phyloP scores from a whole-genome alignment of 805 yeast genomes.

The Kodamaea kaohsiungensis region DNA sequence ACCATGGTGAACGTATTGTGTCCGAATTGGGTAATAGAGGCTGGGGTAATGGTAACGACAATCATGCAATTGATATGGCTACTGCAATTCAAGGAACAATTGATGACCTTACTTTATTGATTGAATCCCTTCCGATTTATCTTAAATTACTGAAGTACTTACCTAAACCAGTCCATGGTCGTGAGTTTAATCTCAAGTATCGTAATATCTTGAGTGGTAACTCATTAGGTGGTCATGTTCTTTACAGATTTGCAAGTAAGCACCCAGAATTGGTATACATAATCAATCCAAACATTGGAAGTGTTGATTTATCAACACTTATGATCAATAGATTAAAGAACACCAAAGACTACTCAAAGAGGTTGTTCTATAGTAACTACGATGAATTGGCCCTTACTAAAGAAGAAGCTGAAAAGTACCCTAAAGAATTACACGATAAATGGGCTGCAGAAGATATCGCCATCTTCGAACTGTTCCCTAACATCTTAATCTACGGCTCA shows the following conservation, averaged over 20 bases:
- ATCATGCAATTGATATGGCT: conserved; percentile 54
- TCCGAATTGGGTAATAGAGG: conserved; percentile 34
- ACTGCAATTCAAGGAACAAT: conserved; percentile 49
- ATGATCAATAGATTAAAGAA: conserved; percentile 42
- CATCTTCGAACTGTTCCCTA: conserved; percentile 37
- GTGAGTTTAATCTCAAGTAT: conserved; percentile 24
- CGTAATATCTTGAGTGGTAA: conserved; percentile 48
- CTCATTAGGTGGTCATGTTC: conserved; percentile 60
- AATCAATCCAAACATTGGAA: conserved; percentile 53
- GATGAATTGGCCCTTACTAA: conserved; percentile 33
- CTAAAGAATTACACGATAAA: conserved; percentile 34
- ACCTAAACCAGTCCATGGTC: conserved; percentile 12
- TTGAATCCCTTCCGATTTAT: conserved; percentile 46
- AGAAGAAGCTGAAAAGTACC: conserved; percentile 24
- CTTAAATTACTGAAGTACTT: conserved; percentile 34
- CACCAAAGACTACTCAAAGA: conserved; percentile 23
- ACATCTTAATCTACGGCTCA: conserved; percentile 32
- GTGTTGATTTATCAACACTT: conserved; percentile 46
- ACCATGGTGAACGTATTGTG: conserved; percentile 53
- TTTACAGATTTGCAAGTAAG: conserved; percentile 44
- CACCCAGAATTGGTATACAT: conserved; percentile 40
- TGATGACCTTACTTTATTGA: conserved; percentile 43
- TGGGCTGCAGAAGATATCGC: conserved; percentile 28
- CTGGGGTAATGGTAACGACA: conserved; percentile 50
- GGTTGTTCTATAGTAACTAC: conserved; percentile 34